Evolutionary conservation across 129 eudicot species (phyloP).

Genomic region (Saussurea involucrata): DNA sequence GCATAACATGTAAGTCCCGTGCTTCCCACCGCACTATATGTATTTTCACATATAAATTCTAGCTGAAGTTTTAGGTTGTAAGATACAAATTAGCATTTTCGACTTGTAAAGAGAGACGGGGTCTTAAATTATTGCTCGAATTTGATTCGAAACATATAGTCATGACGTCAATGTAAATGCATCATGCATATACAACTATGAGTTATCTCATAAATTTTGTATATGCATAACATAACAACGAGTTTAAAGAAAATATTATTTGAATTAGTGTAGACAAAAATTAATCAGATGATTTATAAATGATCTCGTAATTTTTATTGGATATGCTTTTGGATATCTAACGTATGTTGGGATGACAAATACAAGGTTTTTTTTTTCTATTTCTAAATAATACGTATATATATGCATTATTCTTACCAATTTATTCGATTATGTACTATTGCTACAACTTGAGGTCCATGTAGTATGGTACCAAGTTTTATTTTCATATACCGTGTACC

Average conservation of each 20-base stretch:
- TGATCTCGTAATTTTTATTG: not conserved
- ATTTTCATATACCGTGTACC: too few species aligned
- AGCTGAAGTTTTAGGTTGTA: not conserved
- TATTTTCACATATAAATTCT: not conserved
- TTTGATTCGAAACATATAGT: not conserved
- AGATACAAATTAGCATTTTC: not conserved
- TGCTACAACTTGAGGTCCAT: not conserved
- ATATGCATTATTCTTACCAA: not conserved
- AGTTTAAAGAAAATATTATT: not conserved
- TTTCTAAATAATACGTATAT: not conserved
- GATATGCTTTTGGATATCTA: not conserved
- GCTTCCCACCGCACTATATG: not conserved
- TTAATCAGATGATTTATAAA: not conserved
- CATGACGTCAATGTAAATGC: not conserved
- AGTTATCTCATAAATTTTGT: not conserved
- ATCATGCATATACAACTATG: too few species aligned
- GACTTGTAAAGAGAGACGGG: not conserved
- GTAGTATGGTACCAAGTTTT: too few species aligned
- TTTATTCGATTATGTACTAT: not conserved
- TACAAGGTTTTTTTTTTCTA: not conserved
- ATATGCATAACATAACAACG: not conserved
- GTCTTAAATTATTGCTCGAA: not conserved
- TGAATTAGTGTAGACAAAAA: not conserved
- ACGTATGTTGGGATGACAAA: not conserved
- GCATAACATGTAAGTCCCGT: not conserved